These are phyloP conservation scores for Phyllosticta citriasiana DNA, from an alignment of 2,329 filamentous ascomycete genomes.

Conservation along the genomic window DNA sequence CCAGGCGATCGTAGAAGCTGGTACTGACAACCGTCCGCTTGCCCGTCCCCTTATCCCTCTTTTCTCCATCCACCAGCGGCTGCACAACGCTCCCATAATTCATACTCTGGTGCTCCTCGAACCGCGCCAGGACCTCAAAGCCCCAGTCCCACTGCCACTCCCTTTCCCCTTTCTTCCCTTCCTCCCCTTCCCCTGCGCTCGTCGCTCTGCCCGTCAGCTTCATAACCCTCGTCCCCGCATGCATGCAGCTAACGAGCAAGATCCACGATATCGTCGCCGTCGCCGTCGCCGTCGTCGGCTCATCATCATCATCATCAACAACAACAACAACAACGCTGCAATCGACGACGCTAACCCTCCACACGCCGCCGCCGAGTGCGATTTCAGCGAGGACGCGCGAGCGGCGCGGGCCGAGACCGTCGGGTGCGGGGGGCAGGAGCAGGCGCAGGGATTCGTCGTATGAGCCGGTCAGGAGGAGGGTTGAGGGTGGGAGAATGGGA, in stretches of 20 bases:
- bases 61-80: constrained; percentile 22
- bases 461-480: constrained; percentile 69
- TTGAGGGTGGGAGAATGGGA: constrained; percentile 24
- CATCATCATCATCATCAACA: constrained; percentile 12
- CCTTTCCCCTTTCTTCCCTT: constrained; percentile 18
- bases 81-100: constrained; percentile 78
- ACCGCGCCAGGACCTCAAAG: constrained; percentile 58
- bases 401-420: constrained; percentile 17
- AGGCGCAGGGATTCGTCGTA: constrained; percentile 81
- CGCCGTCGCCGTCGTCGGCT: constrained; percentile 1
- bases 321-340: constrained; percentile 2
- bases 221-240: constrained; percentile 67
- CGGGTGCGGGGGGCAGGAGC: constrained; percentile 34
- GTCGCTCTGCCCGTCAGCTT: constrained; percentile 24
- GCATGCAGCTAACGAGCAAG: constrained; percentile 88
- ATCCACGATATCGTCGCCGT: constrained; percentile 24
- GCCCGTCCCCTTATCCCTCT: constrained; percentile 15
- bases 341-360: constrained; percentile 61
- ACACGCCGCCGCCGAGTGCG: constrained; percentile 71
- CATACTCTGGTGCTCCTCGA: constrained; percentile 87
- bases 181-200: constrained; percentile 15
- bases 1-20: constrained; percentile 64
- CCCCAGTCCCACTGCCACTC: constrained; percentile 36
- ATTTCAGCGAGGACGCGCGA: constrained; percentile 50
- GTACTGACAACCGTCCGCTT: constrained; percentile 51